Evolutionary conservation across 176 grass and related monocot species (phyloP), one percentile per base, ranked within the genome.

Genomic region (Oryza australiensis): DNA sequence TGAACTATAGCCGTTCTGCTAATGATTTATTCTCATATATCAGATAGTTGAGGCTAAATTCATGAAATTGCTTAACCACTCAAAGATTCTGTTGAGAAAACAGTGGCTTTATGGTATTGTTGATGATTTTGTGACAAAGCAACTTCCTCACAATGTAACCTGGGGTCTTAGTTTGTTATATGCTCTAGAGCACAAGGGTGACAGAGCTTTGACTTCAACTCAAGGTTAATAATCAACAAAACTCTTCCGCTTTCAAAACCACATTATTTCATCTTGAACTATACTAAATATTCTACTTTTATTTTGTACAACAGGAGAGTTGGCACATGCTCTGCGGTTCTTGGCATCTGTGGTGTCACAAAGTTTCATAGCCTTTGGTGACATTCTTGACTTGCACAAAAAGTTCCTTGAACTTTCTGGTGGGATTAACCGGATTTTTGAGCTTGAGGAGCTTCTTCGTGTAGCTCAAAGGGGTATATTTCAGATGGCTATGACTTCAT

Each of bases 41-140:
- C 87, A 98, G 96, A 93, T 95, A 89, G 84, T 98, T 71, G 92
- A 95, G 49, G 89, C 93, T 70, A 98, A 89, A 76, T 98, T 98
- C 73, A 89, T 84, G 62, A 91, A 91, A 82, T 78, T 98, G 78
- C 87, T 93, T 77, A 66, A 95, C 48, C 96, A 98, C 73, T 98
- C 92, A 40, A 86, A 93, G 80, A 66, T 95, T 70, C 89, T 95
- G 26, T 86, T 95, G 89, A 98, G 84, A 75, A 98, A 93, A 48
- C 94, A 95, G 41, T 98, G 92, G 87, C 82, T 98, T 64, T 98
- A 98, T 87, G 96, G 96, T 84, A 95, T 98, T 84, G 82, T 98
- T 68, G 91, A 98, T 95, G 93, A 98, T 74, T 98, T 98, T 84
- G 91, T 95, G 34, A 98, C 96, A 71, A 98, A 98, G 83, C 96